Base-by-base conservation (phyloP, 176 grass and related monocot genomes). In the Metroxylon sagu region DNA sequence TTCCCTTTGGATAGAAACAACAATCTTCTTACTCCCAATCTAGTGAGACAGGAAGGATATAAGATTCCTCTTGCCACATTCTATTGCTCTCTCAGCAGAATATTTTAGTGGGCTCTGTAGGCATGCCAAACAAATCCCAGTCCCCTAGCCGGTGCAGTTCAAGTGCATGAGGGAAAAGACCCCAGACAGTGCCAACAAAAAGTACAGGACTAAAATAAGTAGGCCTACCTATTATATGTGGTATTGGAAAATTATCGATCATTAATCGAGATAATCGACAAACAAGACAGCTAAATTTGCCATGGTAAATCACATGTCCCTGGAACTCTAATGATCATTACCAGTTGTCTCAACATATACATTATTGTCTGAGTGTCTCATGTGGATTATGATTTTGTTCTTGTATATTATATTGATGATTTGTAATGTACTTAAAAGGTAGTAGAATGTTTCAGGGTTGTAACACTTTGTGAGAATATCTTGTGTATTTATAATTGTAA, bases 151-250 rank as follows among this genome's bases (percentile, higher is more conserved):
- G 39, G 8, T 61, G 48, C 58, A 63, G 50, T 63, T 63, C 48
- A 63, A 51, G 59, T 73, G 70, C 70, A 73, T 63, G 70, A 73
- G 59, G 19, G 50, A 60, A 63, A 62, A 73, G 70, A 73, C 29
- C 59, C 50, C 70, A 62, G 50, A 62, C 49, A 73, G 29, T 17
- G 51, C 50, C 70, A 63, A 73, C 58, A 63, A 55, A 63, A 55
- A 73, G 26, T 59, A 55, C 51, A 73, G 70, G 29, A 54, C 15
- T 63, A 73, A 62, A 63, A 62, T 73, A 72, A 73, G 50, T 55
- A 48, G 27, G 0, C 70, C 29, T 31, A 53, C 50, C 26, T 39
- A 54, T 25, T 25, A 35, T 54, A 50, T 62, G 49, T 29, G 15
- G 59, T 26, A 25, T 25, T 18, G 29, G 49, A 73, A 28, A 73